These are phyloP conservation scores for Lactarius sp. DNA, from an alignment of 768 basidiomycete genomes.

Conservation along the genomic window DNA sequence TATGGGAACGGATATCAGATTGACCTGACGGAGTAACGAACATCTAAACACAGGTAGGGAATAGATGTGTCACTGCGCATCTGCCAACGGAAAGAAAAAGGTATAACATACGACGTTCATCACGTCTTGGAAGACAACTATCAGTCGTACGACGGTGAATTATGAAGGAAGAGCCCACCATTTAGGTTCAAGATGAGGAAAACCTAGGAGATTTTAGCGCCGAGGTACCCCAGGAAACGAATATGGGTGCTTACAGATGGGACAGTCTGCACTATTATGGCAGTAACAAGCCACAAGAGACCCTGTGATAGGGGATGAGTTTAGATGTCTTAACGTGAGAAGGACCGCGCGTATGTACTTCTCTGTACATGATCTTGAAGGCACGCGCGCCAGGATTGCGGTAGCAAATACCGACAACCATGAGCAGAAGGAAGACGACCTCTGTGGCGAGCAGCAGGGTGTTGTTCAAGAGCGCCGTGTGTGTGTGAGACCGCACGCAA, in stretches of 20 bases:
- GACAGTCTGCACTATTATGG: slow-evolving; percentile 7
- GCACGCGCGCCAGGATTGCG: slow-evolving; percentile 12
- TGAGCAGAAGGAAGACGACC: background rate
- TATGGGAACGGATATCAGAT: background rate
- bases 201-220: slow-evolving; percentile 4
- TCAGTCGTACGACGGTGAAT: background rate
- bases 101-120: slow-evolving; percentile 20
- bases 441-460: slow-evolving; percentile 2
- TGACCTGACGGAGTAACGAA: slow-evolving; percentile 18
- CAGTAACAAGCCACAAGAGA: slow-evolving; percentile 15
- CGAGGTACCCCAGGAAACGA: background rate
- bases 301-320: slow-evolving; percentile 9
- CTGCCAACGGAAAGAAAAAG: background rate
- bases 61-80: background rate
- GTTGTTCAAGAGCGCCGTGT: slow-evolving; percentile 1
- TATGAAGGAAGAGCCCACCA: background rate
- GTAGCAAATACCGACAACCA: slow-evolving; percentile 12
- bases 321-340: background rate
- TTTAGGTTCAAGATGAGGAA: slow-evolving; percentile 20
- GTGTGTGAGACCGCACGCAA: background rate
- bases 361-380: slow-evolving; percentile 18
- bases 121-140: background rate
- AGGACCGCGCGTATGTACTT: background rate
- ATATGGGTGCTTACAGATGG: slow-evolving; percentile 8
- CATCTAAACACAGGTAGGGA: slow-evolving; percentile 11